A percentile compares a stretch with the other conserved stretches of the same genome.
Evolutionary conservation across 1,139 yeast genomes (phyloP).

Genomic region (Suhomyces coccinellae): DNA sequence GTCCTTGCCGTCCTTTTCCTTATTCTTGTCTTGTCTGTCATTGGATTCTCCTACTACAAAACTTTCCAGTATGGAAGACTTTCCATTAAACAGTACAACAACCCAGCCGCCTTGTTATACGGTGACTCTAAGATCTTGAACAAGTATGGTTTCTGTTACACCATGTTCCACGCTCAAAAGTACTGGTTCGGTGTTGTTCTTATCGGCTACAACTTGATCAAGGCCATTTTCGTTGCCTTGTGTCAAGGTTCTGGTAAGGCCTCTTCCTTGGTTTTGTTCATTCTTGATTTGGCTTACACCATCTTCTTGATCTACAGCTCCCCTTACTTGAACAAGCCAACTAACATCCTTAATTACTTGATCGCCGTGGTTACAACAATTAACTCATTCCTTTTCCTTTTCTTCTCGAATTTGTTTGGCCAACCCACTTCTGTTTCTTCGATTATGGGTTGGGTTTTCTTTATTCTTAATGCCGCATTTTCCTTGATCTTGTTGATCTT

Average conservation of each 20-base stretch:
- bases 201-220: slow-evolving; percentile 54
- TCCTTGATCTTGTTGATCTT: slow-evolving; percentile 62
- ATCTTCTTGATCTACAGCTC: slow-evolving; percentile 53
- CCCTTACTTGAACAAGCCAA: slow-evolving; percentile 73
- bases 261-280: slow-evolving; percentile 64
- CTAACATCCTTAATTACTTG: slow-evolving; percentile 64
- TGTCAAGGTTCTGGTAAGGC: slow-evolving; percentile 71
- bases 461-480: slow-evolving; percentile 75
- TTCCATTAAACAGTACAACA: slow-evolving; percentile 55
- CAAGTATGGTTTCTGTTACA: slow-evolving; percentile 76
- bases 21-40: slow-evolving; percentile 52
- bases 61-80: slow-evolving; percentile 55
- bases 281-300: slow-evolving; percentile 64
- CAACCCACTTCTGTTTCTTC: slow-evolving; percentile 68
- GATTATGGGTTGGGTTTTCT: slow-evolving; percentile 80
- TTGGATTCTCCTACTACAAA: slow-evolving; percentile 62
- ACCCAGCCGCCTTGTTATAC: slow-evolving; percentile 77
- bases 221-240: slow-evolving; percentile 64
- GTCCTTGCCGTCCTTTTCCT: slow-evolving; percentile 68
- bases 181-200: slow-evolving; percentile 75
- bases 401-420: slow-evolving; percentile 71
- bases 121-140: slow-evolving; percentile 65
- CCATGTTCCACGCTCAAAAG: slow-evolving; percentile 74
- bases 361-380: slow-evolving; percentile 64
- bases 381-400: slow-evolving; percentile 71